Percentiles rank a stretch among this genome's conserved stretches.
Conservation (phyloP, 2,329 filamentous ascomycete genomes). For the Aspergillus viridinutans region DNA sequence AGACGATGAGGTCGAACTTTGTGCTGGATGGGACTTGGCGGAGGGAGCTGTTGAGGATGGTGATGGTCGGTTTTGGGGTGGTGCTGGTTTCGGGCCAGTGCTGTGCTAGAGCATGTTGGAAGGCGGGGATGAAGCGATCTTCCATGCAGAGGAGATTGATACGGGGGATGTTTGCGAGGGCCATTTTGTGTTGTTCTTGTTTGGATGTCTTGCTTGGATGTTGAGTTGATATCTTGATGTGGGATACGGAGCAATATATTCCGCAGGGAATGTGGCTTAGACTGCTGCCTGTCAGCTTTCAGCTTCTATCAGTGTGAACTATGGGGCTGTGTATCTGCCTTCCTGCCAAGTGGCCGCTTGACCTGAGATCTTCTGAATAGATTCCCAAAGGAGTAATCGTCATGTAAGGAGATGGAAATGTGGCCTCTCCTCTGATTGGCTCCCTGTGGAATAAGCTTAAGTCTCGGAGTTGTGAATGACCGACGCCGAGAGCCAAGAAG, state of each 20-base stretch:
- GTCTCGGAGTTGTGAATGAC: neutral
- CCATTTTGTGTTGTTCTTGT: conserved; percentile 13
- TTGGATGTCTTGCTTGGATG: neutral
- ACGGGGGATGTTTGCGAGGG: conserved; percentile 30
- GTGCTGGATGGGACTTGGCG: conserved; percentile 31
- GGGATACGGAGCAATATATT: neutral
- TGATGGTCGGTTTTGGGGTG: conserved; percentile 34
- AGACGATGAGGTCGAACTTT: conserved; percentile 49
- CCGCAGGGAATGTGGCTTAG: neutral
- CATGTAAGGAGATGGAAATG: too few relatives aligned
- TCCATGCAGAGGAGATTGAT: conserved; percentile 44
- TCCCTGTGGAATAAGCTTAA: neutral
- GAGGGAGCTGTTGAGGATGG: conserved; percentile 35
- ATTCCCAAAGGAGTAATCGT: too few relatives aligned
- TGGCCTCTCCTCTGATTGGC: neutral
- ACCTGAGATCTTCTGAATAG: neutral
- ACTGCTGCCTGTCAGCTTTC: neutral
- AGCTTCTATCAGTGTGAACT: neutral
- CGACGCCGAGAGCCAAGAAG: neutral
- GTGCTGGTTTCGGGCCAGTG: conserved; percentile 29
- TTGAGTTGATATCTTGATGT: neutral
- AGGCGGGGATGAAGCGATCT: conserved; percentile 37
- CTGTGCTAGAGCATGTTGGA: conserved; percentile 31
- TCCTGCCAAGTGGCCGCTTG: too few relatives aligned
- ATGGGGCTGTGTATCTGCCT: too few relatives aligned